Evolutionary conservation across 164 flowering plant species (phyloP), one percentile per base, ranked within the genome.

Genomic region (Stephania yunnanensis): DNA sequence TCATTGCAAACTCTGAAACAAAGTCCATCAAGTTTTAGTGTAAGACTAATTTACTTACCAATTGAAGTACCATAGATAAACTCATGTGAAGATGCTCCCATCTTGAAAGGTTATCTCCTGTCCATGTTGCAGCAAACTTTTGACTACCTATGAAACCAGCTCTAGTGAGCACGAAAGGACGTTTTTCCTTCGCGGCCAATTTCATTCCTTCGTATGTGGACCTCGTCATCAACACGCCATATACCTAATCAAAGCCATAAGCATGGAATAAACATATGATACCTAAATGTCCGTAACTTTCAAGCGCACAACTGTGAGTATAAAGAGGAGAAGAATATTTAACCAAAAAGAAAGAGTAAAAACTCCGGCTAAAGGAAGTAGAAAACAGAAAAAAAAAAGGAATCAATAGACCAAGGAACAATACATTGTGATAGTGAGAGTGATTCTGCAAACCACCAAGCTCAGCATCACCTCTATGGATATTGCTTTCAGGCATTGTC

Each of bases 71-170:
- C 98, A 95, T 95, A 42, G 97, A 79, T 74, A 95, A 82, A 76
- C 94, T 89, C 97, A 95, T 91, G 74, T 93, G 95, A 2, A 95
- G 86, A 80, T 95, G 98, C 81, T 95, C 95, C 98, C 97, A 95
- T 31, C 79, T 90, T 65, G 98, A 89, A 68, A 90, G 87, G 78
- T 95, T 95, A 79, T 95, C 98, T 25, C 98, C 98, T 19, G 97
- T 93, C 98, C 98, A 95, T 53, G 97, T 93, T 75, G 98, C 97
- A 77, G 97, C 98, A 89, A 89, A 91, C 75, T 91, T 87, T 80
- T 95, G 98, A 85, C 93, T 89, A 71, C 98, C 97, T 29, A 87
- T 75, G 84, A 86, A 95, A 69, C 97, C 97, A 81, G 98, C 98
- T 85, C 98, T 86, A 0, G 97, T 91, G 74, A 95, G 94, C 77